Percentiles rank a stretch among this genome's conserved stretches.
phyloP scores from a whole-genome alignment of 257 asterid species.

The Euphrasia confusa region DNA sequence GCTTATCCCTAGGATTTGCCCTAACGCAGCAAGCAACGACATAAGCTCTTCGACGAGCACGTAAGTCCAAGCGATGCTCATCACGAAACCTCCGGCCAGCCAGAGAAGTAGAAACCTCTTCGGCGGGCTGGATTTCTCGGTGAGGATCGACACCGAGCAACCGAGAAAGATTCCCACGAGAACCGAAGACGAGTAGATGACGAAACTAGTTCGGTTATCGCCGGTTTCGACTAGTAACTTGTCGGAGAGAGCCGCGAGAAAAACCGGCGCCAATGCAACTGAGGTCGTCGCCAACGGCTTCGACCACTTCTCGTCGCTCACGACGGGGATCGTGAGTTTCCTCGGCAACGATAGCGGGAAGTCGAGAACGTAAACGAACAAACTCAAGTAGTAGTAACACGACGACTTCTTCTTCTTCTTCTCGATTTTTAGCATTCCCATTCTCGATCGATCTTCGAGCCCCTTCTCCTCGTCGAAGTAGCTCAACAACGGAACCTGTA shows the following conservation, averaged over 20 bases:
- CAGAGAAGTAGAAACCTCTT: conserved; percentile 46
- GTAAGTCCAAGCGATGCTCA: conserved; percentile 79
- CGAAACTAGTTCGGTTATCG: conserved; percentile 7
- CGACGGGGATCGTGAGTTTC: conserved; percentile 62
- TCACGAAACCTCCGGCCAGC: conserved; percentile 60
- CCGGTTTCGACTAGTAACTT: conserved; percentile 19
- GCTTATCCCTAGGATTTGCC: conserved; percentile 50
- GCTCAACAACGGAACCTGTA: conserved; percentile 35
- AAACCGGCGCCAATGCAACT: conserved; percentile 47
- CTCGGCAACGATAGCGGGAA: conserved; percentile 70
- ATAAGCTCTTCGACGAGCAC: conserved; percentile 61
- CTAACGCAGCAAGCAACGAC: conserved; percentile 51
- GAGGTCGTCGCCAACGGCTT: conserved; percentile 49
- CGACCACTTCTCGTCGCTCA: conserved; percentile 61
- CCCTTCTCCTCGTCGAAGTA: conserved; percentile 43
- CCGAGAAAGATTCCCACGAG: conserved; percentile 46
- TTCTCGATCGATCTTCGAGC: background rate
- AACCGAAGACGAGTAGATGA: conserved; percentile 26
- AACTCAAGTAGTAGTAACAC: conserved; percentile 7
- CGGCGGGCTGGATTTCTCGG: conserved; percentile 51
- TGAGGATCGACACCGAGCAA: conserved; percentile 28
- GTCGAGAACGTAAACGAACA: conserved; percentile 32
- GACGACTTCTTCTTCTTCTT: background rate
- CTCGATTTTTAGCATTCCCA: background rate
- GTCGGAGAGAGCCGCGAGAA: conserved; percentile 38